Evolutionary conservation across 805 yeast genomes (phyloP), one percentile per base, ranked within the genome.

Genomic region (Suhomyces prunicola): DNA sequence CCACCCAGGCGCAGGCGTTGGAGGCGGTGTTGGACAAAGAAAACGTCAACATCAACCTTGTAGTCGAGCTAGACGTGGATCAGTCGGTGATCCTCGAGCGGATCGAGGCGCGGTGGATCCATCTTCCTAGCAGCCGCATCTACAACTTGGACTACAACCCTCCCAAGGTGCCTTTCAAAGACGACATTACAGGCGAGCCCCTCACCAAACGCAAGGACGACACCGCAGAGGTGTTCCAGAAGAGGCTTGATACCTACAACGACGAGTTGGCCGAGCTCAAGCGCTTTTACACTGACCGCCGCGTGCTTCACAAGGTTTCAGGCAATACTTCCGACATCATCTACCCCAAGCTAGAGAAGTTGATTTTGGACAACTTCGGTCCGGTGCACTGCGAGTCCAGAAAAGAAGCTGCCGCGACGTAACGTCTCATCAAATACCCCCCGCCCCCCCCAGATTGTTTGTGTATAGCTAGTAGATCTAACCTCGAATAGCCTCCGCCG

Each of bases 111-210:
- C 72, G 97, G 59, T 90, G 89, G 86, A 87, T 91, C 41, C 97
- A 92, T 68, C 66, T 78, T 12, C 83, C 88, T 0, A 88, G 96
- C 50, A 97, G 97, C 0, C 74, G 97, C 57, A 86, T 91, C 2
- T 92, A 92, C 68, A 93, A 89, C 66, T 66, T 88, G 57, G 84
- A 89, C 51, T 92, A 90, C 69, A 91, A 88, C 61, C 97, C 97
- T 6, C 98, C 98, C 7, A 86, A 86, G 61, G 79, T 78, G 1
- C 83, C 90, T 0, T 96, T 90, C 35, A 78, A 71, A 55, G 98
- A 92, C 64, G 97, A 92, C 67, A 63, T 90, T 2, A 92, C 98
- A 0, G 97, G 97, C 0, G 97, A 92, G 65, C 86, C 89, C 2
- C 76, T 92, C 53, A 69, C 81, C 15, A 88, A 90, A 69, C 80